Percentiles rank a stretch among this genome's conserved stretches.
These are phyloP conservation scores for Aspergillus fijiensis DNA, from an alignment of 2,329 filamentous ascomycete species.

Conservation along the genomic window DNA sequence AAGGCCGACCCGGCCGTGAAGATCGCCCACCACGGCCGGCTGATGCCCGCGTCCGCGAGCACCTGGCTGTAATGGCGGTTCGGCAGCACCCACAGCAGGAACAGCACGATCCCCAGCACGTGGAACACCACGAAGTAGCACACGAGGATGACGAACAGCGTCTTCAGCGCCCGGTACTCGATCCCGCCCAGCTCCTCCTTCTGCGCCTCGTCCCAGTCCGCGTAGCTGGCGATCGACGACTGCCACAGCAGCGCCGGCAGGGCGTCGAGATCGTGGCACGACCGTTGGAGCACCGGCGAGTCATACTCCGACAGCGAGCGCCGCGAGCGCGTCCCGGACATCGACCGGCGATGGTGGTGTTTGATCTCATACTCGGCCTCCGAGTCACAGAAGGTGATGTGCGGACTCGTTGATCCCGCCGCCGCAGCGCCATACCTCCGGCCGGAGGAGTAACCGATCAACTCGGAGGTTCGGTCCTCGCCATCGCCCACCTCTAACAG, in stretches of 20 bases:
- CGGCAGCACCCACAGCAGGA: conserved; percentile 74
- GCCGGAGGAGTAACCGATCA: neutral
- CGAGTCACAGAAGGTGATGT: conserved; percentile 31
- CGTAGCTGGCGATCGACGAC: conserved; percentile 85
- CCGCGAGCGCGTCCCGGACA: conserved; percentile 18
- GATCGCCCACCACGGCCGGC: conserved; percentile 78
- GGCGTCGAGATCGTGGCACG: conserved; percentile 10
- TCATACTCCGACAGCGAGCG: conserved; percentile 22
- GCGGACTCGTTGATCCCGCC: conserved; percentile 19
- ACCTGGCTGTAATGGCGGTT: conserved; percentile 61
- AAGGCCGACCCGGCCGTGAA: conserved; percentile 85
- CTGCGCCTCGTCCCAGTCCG: conserved; percentile 83
- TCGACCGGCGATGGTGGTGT: conserved; percentile 16
- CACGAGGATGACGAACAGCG: conserved; percentile 71
- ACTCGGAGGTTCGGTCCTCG: neutral
- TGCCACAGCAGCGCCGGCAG: conserved; percentile 91
- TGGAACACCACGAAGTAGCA: conserved; percentile 80
- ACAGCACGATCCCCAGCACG: conserved; percentile 66
- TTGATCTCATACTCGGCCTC: conserved; percentile 13
- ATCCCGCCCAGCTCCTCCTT: conserved; percentile 91
- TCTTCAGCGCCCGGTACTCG: conserved; percentile 86
- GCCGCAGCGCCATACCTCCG: conserved; percentile 10
- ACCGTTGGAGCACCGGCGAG: neutral
- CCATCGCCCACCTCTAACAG: neutral
- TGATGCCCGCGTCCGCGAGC: conserved; percentile 59